Percentiles rank a stretch among this genome's conserved stretches.
Conservation (phyloP, 164 flowering plant genomes). For the Aristolochia californica region DNA sequence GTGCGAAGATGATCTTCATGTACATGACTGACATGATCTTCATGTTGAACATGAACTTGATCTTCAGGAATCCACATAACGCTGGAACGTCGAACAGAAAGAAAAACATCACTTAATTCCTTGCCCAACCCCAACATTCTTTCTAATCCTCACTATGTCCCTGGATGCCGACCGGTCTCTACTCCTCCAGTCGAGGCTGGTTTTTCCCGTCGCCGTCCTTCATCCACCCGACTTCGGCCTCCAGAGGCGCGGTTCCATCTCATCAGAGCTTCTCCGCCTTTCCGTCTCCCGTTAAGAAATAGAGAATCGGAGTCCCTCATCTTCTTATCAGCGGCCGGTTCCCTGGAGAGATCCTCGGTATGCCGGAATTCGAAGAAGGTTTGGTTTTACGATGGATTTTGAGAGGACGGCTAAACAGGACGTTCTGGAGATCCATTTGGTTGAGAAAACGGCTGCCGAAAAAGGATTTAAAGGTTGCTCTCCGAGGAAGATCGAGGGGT, state of each 20-base stretch:
- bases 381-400: constrained; percentile 12
- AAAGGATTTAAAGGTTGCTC: constrained; percentile 4
- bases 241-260: constrained; percentile 10
- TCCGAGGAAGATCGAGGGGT: constrained; percentile 8
- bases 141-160: constrained; percentile 22
- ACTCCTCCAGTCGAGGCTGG: constrained; percentile 51
- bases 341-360: constrained; percentile 15
- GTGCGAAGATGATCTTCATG: too few species aligned
- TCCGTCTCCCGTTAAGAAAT: constrained; percentile 3
- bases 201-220: constrained; percentile 52
- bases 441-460: constrained; percentile 2
- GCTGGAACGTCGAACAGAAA: background rate
- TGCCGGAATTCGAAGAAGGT: constrained; percentile 24
- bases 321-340: constrained; percentile 3
- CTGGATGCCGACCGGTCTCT: constrained; percentile 21
- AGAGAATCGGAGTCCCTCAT: constrained; percentile 6
- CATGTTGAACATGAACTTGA: too few species aligned
- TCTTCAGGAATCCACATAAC: too few species aligned
- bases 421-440: constrained; percentile 1
- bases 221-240: constrained; percentile 19
- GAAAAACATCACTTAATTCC: background rate
- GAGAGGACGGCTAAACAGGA: constrained; percentile 14
- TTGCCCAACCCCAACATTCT: constrained; percentile 1
- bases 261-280: constrained; percentile 27
- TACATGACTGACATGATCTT: too few species aligned